phyloP scores from a whole-genome alignment of 164 flowering plant genomes.

The Echeveria elegans region DNA sequence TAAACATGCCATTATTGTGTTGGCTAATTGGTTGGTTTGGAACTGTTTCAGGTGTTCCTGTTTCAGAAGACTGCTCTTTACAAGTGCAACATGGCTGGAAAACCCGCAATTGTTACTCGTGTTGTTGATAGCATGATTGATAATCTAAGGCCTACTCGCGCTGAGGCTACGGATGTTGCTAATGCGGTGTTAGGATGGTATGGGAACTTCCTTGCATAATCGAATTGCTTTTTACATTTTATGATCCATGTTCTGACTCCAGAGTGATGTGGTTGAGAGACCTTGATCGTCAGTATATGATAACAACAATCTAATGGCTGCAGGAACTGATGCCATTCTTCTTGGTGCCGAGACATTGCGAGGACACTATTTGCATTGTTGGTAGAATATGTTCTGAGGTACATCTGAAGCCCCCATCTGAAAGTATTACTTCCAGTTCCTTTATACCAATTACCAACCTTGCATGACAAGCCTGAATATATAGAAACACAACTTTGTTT shows the following conservation, averaged over 20 bases:
- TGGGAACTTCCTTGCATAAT: background rate
- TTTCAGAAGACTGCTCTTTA: conserved; percentile 8
- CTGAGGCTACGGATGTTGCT: conserved; percentile 10
- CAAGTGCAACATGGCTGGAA: conserved; percentile 11
- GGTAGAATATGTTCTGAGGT: conserved; percentile 9
- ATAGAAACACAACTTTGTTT: too few species aligned
- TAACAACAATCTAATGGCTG: background rate
- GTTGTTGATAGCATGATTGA: conserved; percentile 11
- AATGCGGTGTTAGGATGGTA: conserved; percentile 10
- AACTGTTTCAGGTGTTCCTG: conserved; percentile 1
- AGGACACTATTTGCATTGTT: conserved; percentile 6
- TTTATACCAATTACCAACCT: too few species aligned
- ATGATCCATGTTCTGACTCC: background rate
- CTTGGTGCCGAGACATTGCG: conserved; percentile 10
- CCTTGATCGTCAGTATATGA: background rate
- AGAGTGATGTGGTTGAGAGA: background rate
- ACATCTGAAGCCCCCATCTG: background rate
- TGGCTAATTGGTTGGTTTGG: background rate
- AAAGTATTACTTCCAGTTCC: background rate
- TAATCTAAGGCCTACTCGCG: conserved; percentile 10
- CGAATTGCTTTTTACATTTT: background rate
- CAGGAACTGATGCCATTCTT: conserved; percentile 11
- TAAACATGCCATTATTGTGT: too few species aligned
- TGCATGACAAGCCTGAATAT: too few species aligned
- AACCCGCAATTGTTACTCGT: conserved; percentile 7